phyloP scores from a whole-genome alignment of 768 basidiomycete genomes.

The Pisolithus marmoratus region DNA sequence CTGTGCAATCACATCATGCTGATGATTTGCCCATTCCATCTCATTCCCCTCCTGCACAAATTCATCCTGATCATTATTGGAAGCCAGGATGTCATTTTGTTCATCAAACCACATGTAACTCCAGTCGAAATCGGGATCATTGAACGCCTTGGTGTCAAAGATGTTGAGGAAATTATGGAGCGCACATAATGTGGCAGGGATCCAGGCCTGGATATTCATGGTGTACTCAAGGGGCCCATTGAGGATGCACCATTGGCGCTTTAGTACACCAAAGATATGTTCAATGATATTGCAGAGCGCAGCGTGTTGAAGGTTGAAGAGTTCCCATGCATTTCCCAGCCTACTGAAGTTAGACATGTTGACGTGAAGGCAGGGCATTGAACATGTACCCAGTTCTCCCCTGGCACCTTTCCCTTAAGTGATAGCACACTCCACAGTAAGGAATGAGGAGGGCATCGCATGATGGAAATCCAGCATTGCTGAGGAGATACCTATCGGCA shows the following conservation, averaged over 20 bases:
- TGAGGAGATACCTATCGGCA: conserved; percentile 26
- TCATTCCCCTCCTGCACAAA: background rate
- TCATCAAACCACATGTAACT: background rate
- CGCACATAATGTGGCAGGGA: conserved; percentile 16
- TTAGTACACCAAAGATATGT: conserved; percentile 18
- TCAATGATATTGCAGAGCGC: conserved; percentile 16
- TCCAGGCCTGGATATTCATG: conserved; percentile 15
- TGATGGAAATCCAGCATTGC: background rate
- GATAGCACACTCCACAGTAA: conserved; percentile 33
- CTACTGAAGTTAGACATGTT: conserved; percentile 3
- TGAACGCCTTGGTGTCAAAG: background rate
- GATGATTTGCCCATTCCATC: conserved; percentile 9
- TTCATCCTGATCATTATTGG: too few species aligned
- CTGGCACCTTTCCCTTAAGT: conserved; percentile 29
- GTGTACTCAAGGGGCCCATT: conserved; percentile 7
- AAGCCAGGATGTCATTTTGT: background rate
- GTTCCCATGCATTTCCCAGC: conserved; percentile 10
- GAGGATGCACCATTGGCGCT: conserved; percentile 16
- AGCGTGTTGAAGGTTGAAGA: conserved; percentile 21
- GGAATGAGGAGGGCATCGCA: conserved; percentile 28
- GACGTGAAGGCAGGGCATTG: too few species aligned
- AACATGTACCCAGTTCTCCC: too few species aligned
- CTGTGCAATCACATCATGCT: conserved; percentile 15
- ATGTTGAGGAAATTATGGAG: too few species aligned
- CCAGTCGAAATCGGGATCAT: background rate